These are phyloP conservation scores for Bertia moriformis DNA, from an alignment of 2,329 filamentous ascomycete species.

Conservation along the genomic window DNA sequence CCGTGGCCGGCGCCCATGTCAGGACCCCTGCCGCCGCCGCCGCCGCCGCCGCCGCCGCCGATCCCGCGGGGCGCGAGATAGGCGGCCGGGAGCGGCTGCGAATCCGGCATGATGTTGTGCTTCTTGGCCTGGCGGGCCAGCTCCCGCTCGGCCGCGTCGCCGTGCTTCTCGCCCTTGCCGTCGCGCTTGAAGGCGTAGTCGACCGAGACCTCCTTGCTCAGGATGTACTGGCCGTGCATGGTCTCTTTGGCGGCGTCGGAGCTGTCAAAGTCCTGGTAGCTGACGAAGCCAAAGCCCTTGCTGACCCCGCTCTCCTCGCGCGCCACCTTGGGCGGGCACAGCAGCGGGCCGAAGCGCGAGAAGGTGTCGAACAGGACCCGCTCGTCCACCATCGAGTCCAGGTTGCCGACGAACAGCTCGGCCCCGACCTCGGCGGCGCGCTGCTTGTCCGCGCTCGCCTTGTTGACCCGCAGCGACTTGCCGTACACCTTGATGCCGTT, in stretches of 20 bases:
- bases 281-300: slow-evolving; percentile 94
- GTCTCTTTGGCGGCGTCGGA: slow-evolving; percentile 82
- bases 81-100: slow-evolving; percentile 60
- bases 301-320: slow-evolving; percentile 76
- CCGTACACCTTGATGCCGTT: slow-evolving; percentile 87
- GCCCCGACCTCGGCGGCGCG: slow-evolving; percentile 86
- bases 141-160: slow-evolving; percentile 83
- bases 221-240: slow-evolving; percentile 90
- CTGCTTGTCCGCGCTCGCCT: slow-evolving; percentile 81
- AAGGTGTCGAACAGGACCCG: slow-evolving; percentile 92
- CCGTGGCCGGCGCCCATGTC: slow-evolving; percentile 11
- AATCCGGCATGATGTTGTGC: slow-evolving; percentile 76
- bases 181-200: slow-evolving; percentile 99
- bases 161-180: slow-evolving; percentile 89
- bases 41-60: too few species aligned
- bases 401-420: slow-evolving; percentile 90
- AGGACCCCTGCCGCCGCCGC: slow-evolving; percentile 9
- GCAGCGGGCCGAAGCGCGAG: slow-evolving; percentile 73
- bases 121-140: slow-evolving; percentile 85
- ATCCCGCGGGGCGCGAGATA: slow-evolving; percentile 36
- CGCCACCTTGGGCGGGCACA: slow-evolving; percentile 77
- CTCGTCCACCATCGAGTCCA: slow-evolving; percentile 89
- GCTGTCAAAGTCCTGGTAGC: slow-evolving; percentile 81
- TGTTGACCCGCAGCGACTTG: slow-evolving; percentile 93
- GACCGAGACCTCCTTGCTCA: slow-evolving; percentile 91